These are phyloP conservation scores for Phyllosticta capitalensis DNA, from an alignment of 2,329 filamentous ascomycete species.

Conservation along the genomic window DNA sequence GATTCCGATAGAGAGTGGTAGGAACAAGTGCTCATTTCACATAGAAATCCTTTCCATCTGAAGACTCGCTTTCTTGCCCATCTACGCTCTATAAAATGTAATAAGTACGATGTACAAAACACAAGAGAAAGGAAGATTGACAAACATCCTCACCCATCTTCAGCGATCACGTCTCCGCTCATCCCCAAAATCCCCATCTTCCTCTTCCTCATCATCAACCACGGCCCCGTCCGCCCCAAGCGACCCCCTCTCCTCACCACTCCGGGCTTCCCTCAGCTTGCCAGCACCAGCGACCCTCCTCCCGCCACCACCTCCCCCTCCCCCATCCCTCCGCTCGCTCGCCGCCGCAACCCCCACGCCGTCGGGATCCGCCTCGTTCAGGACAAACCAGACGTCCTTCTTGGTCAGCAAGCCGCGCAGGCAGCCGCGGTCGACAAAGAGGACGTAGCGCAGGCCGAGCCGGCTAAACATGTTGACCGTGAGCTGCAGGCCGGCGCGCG, in stretches of 20 bases:
- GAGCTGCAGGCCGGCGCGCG: constrained; percentile 67
- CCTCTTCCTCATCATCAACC: background rate
- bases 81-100: too few relatives aligned
- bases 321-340: background rate
- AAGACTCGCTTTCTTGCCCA: too few relatives aligned
- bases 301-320: background rate
- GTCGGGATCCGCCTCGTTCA: constrained; percentile 60
- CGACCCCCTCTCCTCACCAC: constrained; percentile 32
- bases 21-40: too few relatives aligned
- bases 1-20: too few relatives aligned
- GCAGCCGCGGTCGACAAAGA: constrained; percentile 74
- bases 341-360: constrained; percentile 18
- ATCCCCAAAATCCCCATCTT: background rate
- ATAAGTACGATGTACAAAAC: too few relatives aligned
- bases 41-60: too few relatives aligned
- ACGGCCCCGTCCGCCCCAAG: constrained; percentile 14
- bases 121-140: too few relatives aligned
- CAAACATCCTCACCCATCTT: too few relatives aligned
- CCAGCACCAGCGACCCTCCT: constrained; percentile 18
- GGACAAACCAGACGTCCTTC: constrained; percentile 92
- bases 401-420: constrained; percentile 85
- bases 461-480: constrained; percentile 91
- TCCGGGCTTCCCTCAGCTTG: constrained; percentile 25
- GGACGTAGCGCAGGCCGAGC: constrained; percentile 78
- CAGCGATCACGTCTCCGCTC: too few relatives aligned